These are phyloP conservation scores for Stagonosporopsis chrysanthemi DNA, from an alignment of 2,329 filamentous ascomycete genomes.

Conservation along the genomic window DNA sequence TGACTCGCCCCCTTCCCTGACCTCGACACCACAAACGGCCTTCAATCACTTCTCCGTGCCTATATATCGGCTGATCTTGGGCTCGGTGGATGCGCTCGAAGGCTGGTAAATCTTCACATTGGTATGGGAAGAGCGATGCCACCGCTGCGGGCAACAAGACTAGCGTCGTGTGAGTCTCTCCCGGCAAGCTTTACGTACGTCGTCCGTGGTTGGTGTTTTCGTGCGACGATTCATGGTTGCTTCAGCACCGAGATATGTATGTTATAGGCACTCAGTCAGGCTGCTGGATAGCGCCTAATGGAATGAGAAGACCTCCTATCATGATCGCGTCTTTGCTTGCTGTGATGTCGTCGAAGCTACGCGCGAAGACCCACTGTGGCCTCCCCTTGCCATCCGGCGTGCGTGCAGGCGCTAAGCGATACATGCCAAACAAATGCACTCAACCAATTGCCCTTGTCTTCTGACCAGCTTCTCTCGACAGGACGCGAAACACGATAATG, in stretches of 20 bases:
- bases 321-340: conserved; percentile 8
- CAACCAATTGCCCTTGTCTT: neutral
- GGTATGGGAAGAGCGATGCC: conserved; percentile 47
- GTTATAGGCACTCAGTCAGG: conserved; percentile 30
- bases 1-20: conserved; percentile 48
- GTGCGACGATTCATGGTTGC: conserved; percentile 31
- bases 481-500: neutral
- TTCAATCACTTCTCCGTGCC: conserved; percentile 31
- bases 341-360: conserved; percentile 32
- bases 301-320: conserved; percentile 33
- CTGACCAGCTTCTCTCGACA: neutral
- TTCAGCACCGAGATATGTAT: conserved; percentile 34
- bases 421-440: neutral
- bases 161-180: conserved; percentile 23
- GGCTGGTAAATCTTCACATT: conserved; percentile 38
- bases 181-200: conserved; percentile 25
- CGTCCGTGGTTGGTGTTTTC: conserved; percentile 28
- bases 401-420: conserved; percentile 15
- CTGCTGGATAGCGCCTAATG: conserved; percentile 31
- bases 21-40: conserved; percentile 40
- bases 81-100: conserved; percentile 31
- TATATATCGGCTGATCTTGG: conserved; percentile 32
- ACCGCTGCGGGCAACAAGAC: conserved; percentile 28
- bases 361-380: conserved; percentile 12
- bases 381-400: conserved; percentile 3